Conservation (phyloP, 371 early-diverging fungal species). For the Mortierella sp. region DNA sequence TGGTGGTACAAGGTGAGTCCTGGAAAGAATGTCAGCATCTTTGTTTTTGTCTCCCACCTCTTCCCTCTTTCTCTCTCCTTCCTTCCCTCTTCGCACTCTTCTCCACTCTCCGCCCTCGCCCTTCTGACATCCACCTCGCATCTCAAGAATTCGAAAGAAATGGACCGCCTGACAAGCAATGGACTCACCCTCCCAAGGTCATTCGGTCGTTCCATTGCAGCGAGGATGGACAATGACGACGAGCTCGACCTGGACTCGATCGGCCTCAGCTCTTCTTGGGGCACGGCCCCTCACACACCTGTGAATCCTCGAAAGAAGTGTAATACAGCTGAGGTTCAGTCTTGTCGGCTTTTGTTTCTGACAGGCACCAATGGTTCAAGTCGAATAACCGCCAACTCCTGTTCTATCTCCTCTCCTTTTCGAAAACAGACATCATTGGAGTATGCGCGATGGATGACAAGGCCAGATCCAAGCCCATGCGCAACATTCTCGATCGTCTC, state of each 20-base stretch:
- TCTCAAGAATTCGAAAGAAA: neutral
- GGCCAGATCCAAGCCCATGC: constrained; percentile 94
- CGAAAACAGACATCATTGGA: constrained; percentile 76
- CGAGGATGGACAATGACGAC: constrained; percentile 20
- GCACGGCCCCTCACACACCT: constrained; percentile 2
- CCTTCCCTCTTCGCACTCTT: neutral
- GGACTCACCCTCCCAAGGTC: constrained; percentile 37
- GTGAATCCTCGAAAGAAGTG: constrained; percentile 33
- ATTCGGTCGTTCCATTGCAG: constrained; percentile 27
- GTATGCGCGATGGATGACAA: constrained; percentile 96
- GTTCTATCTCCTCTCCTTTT: neutral
- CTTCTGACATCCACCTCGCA: neutral
- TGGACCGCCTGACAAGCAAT: constrained; percentile 24
- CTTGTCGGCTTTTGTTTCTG: neutral
- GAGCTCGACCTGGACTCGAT: neutral
- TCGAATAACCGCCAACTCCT: neutral
- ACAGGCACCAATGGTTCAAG: neutral
- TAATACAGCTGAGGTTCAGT: neutral
- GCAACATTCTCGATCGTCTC: constrained; percentile 90
- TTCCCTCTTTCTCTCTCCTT: neutral
- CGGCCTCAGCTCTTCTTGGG: constrained; percentile 15
- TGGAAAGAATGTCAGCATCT: too few relatives aligned
- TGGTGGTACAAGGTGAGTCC: too few relatives aligned
- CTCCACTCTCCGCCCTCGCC: neutral
- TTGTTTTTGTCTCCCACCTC: neutral